These are phyloP conservation scores for Chaetomium cochliodes DNA, from an alignment of 495 filamentous ascomycete genomes.

Conservation along the genomic window DNA sequence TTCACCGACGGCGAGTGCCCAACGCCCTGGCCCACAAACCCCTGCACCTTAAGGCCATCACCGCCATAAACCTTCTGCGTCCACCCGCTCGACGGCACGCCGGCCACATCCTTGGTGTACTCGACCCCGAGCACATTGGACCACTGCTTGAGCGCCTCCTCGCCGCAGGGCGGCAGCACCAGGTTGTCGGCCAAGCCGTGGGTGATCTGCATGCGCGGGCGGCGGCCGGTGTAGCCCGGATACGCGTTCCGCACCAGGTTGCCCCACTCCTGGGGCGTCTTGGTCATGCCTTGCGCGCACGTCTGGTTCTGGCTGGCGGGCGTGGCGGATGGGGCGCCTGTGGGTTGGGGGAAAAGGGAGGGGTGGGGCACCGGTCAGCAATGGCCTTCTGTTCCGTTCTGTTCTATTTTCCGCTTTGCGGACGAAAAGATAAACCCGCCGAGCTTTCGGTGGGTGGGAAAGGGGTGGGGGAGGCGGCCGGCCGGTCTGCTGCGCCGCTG, in stretches of 20 bases:
- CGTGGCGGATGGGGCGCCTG: constrained; percentile 32
- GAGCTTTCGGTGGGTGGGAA: too few species aligned
- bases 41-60: constrained; percentile 45
- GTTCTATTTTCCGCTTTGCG: too few species aligned
- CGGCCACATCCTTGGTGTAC: constrained; percentile 35
- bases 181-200: constrained; percentile 54
- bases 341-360: too few species aligned
- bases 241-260: constrained; percentile 51
- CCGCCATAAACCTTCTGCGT: constrained; percentile 47
- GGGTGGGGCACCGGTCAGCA: not conserved
- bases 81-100: constrained; percentile 41
- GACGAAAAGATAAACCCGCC: too few species aligned
- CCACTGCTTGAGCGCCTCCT: constrained; percentile 60
- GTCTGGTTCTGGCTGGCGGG: constrained; percentile 49
- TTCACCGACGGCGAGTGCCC: constrained; percentile 49
- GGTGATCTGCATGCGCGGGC: constrained; percentile 56
- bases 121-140: constrained; percentile 48
- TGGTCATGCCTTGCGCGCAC: constrained; percentile 51
- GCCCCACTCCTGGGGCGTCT: constrained; percentile 53
- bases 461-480: too few species aligned
- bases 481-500: too few species aligned
- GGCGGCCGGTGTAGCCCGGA: constrained; percentile 52
- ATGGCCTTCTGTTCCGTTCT: too few species aligned
- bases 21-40: constrained; percentile 49
- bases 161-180: constrained; percentile 49